Evolutionary conservation across 2,329 filamentous ascomycete species (phyloP), one percentile per base, ranked within the genome.

Genomic region (Monilinia polystroma): DNA sequence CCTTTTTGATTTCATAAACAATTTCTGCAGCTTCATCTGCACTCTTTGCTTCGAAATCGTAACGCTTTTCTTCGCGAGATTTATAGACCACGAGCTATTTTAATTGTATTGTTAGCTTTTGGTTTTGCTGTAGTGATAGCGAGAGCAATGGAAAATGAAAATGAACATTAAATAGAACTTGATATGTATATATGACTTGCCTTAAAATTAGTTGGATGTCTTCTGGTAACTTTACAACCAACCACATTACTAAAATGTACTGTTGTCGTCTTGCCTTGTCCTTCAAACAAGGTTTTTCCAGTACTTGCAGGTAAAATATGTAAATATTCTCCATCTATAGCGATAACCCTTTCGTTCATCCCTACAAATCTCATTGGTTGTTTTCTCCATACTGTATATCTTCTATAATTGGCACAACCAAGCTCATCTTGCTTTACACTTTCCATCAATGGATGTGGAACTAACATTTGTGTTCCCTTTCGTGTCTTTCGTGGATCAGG

Each of bases 291-390:
- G 14, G 86, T 66, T 75, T 90, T 91, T 49, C 88, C 87, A 12
- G 84, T 84, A 2, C 85, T 85, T 1, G 85, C 83, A 35, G 91
- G 90, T 84, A 92, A 89, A 73, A 96, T 92, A 77, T 94, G 91
- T 69, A 96, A 87, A 76, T 93, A 95, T 76, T 96, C 92, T 68
- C 90, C 90, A 73, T 94, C 91, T 71, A 96, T 91, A 57, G 90
- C 87, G 53, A 95, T 81, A 12, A 92, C 85, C 67, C 90, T 86
- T 72, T 93, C 90, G 68, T 91, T 90, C 74, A 90, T 85, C 4
- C 87, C 88, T 53, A 91, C 88, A 73, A 95, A 90, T 32, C 90
- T 87, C 84, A 95, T 92, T 11, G 90, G 88, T 77, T 93, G 90
- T 78, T 93, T 92, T 70, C 91, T 87, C 81, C 90, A 90, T 20